A percentile compares a stretch with the other conserved stretches of the same genome.
Conservation (phyloP, 306 rosid genomes). For the Ziziphus jujuba region DNA sequence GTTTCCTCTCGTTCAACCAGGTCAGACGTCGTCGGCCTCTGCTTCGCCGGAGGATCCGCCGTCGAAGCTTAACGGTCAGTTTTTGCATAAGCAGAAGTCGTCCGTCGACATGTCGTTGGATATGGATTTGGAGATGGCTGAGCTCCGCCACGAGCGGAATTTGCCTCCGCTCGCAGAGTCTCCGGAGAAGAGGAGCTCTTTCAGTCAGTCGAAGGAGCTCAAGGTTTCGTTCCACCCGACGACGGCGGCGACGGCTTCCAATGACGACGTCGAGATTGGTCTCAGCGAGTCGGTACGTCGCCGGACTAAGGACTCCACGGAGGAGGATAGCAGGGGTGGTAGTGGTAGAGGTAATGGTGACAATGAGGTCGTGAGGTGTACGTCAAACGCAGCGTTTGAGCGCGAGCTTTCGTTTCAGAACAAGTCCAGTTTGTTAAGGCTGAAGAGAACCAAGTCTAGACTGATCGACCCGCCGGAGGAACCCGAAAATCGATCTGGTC, state of each 20-base stretch:
- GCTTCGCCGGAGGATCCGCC: conserved; percentile 69
- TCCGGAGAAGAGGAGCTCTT: conserved; percentile 27
- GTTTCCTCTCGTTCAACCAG: conserved; percentile 47
- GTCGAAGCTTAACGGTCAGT: conserved; percentile 65
- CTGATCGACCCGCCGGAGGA: conserved; percentile 78
- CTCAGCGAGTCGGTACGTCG: conserved; percentile 44
- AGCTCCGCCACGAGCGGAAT: conserved; percentile 43
- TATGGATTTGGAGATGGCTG: conserved; percentile 96
- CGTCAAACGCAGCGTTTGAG: conserved; percentile 64
- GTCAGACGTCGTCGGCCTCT: conserved; percentile 28
- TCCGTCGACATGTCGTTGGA: conserved; percentile 73
- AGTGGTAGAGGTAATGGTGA: too few relatives aligned
- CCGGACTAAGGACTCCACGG: conserved; percentile 41
- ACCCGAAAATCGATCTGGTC: conserved; percentile 41
- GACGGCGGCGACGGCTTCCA: conserved; percentile 34
- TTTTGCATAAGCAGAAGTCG: conserved; percentile 67
- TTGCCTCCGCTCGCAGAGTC: conserved; percentile 59
- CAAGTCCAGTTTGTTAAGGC: conserved; percentile 41
- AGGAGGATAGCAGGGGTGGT: neutral
- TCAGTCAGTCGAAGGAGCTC: conserved; percentile 44
- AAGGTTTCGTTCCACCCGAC: conserved; percentile 71
- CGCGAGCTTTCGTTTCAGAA: conserved; percentile 52
- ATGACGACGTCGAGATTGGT: conserved; percentile 5
- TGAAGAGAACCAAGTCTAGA: conserved; percentile 61
- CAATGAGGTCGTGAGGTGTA: conserved; percentile 64